These are phyloP conservation scores for Taxillus chinensis DNA, from an alignment of 164 flowering plant genomes.

Conservation along the genomic window DNA sequence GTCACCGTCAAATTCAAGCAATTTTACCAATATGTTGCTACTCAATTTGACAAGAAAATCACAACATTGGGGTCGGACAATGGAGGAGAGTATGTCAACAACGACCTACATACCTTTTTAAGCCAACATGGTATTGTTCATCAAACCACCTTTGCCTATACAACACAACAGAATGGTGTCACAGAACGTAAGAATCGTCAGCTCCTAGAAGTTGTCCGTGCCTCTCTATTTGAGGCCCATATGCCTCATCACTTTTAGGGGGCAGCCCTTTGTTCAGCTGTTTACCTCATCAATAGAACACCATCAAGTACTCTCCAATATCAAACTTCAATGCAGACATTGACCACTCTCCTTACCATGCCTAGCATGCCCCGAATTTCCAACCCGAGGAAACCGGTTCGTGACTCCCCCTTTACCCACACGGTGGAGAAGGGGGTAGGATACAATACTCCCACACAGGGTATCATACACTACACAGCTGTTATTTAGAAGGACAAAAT, in stretches of 20 bases:
- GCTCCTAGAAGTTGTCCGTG: constrained; percentile 1
- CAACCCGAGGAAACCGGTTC: no score
- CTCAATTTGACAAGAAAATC: background rate
- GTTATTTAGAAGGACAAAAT: no score
- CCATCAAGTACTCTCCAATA: constrained; percentile 1
- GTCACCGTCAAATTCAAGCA: background rate
- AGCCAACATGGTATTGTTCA: background rate
- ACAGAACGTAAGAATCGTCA: background rate
- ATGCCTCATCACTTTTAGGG: background rate
- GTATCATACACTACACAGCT: no score
- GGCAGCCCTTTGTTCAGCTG: no score
- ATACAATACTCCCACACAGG: no score
- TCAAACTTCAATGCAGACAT: no score
- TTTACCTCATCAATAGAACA: no score
- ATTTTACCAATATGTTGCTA: background rate
- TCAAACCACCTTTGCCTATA: background rate
- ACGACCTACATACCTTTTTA: background rate
- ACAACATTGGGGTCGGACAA: background rate
- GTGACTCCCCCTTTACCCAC: no score
- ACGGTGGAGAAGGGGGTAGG: no score
- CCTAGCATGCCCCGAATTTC: no score
- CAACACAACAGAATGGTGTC: background rate
- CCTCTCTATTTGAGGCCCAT: background rate
- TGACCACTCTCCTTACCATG: no score
- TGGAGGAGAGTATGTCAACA: no score